These are phyloP conservation scores for Apiospora aurea DNA, from an alignment of 2,329 filamentous ascomycete species.

Conservation along the genomic window DNA sequence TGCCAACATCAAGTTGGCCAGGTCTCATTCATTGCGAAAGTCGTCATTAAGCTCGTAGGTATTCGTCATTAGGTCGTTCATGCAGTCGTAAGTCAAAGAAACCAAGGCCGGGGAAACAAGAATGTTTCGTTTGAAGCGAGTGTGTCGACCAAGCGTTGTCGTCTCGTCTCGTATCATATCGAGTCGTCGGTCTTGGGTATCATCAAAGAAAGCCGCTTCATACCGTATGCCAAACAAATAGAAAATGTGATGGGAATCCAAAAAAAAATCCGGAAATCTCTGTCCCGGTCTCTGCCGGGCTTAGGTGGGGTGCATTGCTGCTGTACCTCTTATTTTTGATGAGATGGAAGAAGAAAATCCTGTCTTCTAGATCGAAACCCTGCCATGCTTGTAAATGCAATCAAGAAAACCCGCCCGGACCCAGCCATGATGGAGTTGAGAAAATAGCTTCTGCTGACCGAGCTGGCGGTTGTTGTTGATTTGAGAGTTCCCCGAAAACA, in stretches of 20 bases:
- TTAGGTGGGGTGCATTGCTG: conserved; percentile 66
- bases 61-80: conserved; percentile 44
- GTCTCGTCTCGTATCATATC: conserved; percentile 32
- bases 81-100: conserved; percentile 54
- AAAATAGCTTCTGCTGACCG: conserved; percentile 52
- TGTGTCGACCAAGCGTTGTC: conserved; percentile 36
- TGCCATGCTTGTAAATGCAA: conserved; percentile 61
- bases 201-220: conserved; percentile 51
- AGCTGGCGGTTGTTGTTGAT: conserved; percentile 56
- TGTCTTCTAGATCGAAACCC: conserved; percentile 55
- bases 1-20: conserved; percentile 43
- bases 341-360: conserved; percentile 43
- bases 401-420: conserved; percentile 58
- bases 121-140: conserved; percentile 46
- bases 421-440: conserved; percentile 61
- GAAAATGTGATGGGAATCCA: conserved; percentile 45
- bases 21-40: conserved; percentile 47
- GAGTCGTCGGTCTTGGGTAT: conserved; percentile 42
- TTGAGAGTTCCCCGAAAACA: conserved; percentile 38
- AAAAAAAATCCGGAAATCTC: conserved; percentile 48
- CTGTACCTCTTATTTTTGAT: conserved; percentile 63
- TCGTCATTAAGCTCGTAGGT: conserved; percentile 49
- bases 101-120: conserved; percentile 43
- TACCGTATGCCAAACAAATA: conserved; percentile 44
- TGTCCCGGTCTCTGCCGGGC: conserved; percentile 58